Evolutionary conservation across 2,329 filamentous ascomycete genomes (phyloP).

Genomic region (Aspergillus vadensis): DNA sequence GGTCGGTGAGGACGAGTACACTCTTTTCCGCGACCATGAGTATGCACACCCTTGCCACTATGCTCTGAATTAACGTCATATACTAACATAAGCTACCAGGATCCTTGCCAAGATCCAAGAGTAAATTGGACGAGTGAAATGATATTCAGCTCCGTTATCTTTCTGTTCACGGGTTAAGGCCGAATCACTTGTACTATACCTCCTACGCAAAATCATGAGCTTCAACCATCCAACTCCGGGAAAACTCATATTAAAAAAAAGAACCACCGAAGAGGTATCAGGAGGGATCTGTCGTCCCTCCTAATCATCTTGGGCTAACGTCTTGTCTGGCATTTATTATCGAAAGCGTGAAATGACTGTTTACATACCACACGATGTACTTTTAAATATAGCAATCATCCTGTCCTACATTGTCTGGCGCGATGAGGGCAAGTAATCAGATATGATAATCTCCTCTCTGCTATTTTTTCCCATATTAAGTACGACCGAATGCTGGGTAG

Average conservation of each 20-base stretch:
- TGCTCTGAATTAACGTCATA: neutral
- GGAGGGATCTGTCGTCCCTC: conserved; percentile 8
- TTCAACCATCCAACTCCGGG: conserved; percentile 24
- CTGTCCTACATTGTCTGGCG: conserved; percentile 18
- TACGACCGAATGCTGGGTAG: too few relatives aligned
- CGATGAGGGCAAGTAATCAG: conserved; percentile 31
- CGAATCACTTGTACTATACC: conserved; percentile 37
- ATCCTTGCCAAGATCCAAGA: conserved; percentile 99
- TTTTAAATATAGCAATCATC: conserved; percentile 31
- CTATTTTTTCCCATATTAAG: too few relatives aligned
- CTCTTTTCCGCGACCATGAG: conserved; percentile 97
- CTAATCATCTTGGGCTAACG: conserved; percentile 18
- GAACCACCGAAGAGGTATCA: conserved; percentile 3
- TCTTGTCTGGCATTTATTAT: conserved; percentile 25
- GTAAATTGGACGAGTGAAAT: conserved; percentile 54
- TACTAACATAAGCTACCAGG: conserved; percentile 52
- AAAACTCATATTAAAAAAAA: conserved; percentile 24
- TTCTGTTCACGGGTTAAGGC: conserved; percentile 24
- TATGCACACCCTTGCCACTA: conserved; percentile 56
- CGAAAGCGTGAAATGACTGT: conserved; percentile 30
- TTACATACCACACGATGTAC: conserved; percentile 39
- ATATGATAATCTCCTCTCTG: conserved; percentile 37
- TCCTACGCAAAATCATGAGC: conserved; percentile 33
- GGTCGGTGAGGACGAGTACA: conserved; percentile 95
- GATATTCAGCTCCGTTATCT: conserved; percentile 16